Evolutionary conservation across 1,284 basidiomycete species (phyloP).

Genomic region (Butyriboletus appendiculatus): DNA sequence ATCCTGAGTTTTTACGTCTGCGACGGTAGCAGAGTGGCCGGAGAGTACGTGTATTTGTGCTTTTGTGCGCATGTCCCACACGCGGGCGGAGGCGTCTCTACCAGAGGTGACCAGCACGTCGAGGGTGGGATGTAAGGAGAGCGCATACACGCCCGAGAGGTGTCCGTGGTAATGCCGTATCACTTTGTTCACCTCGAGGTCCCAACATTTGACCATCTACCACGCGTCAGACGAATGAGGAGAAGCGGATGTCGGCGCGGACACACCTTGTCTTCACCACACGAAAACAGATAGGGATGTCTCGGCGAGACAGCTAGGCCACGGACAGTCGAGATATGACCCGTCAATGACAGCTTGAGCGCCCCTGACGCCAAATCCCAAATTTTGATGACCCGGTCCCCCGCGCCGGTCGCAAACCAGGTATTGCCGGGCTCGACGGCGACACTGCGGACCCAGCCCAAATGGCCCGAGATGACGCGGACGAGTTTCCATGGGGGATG

Average conservation of each 20-base stretch:
- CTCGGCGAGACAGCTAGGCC: constrained; percentile 90
- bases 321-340: constrained; percentile 96
- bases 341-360: constrained; percentile 93
- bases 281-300: constrained; percentile 97
- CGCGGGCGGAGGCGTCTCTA: constrained; percentile 92
- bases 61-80: constrained; percentile 99
- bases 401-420: constrained; percentile 98
- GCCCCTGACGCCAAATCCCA: constrained; percentile 98
- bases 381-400: constrained; percentile 99
- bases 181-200: constrained; percentile 98
- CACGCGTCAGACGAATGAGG: neutral
- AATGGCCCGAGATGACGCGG: constrained; percentile 96
- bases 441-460: constrained; percentile 97
- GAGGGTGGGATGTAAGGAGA: constrained; percentile 92
- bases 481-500: constrained; percentile 97
- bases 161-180: constrained; percentile 99
- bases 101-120: constrained; percentile 95
- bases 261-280: constrained; percentile 93
- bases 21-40: constrained; percentile 93
- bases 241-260: neutral
- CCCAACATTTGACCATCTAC: constrained; percentile 99
- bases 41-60: constrained; percentile 92
- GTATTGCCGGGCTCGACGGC: constrained; percentile 97
- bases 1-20: constrained; percentile 93
- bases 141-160: constrained; percentile 92